Base-by-base conservation (phyloP, 2,329 filamentous ascomycete species). In the Neoascochyta sp. region DNA sequence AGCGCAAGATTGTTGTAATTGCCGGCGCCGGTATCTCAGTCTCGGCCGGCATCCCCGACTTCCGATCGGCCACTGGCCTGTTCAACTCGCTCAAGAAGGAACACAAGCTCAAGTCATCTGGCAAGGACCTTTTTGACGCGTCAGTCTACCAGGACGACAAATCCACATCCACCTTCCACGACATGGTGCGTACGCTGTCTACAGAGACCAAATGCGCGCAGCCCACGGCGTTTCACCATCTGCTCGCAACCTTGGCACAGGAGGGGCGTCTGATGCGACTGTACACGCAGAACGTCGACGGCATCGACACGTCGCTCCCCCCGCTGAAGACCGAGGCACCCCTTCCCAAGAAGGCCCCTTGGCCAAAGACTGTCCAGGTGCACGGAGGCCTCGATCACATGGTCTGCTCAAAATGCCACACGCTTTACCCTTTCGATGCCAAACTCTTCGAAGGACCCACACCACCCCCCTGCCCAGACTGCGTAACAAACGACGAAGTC, bases 1-100 rank as follows among this genome's bases (percentile, higher is more conserved):
- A 92, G 71, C 86, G 89, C 67, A 95, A 95, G 69, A 94, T 98
- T 58, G 87, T 98, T 18, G 86, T 96, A 29, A 85, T 98, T 60
- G 92, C 90, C 25, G 92, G 92, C 36, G 92, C 92, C 43, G 92
- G 92, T 41, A 98, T 98, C 52, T 96, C 92, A 21, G 92, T 95
- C 29, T 90, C 90, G 31, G 90, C 92, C 48, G 92, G 92, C 42
- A 93, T 98, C 52, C 92, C 92, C 50, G 92, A 98, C 63, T 98
- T 98, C 56, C 86, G 92, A 45, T 98, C 92, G 4, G 81, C 86
- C 8, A 83, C 81, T 36, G 92, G 92, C 28, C 76, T 98, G 3
- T 98, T 98, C 66, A 84, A 81, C 36, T 85, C 83, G 11, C 73
- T 95, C 15, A 83, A 86, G 45, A 83, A 78, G 40, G 83, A 95